Base-by-base conservation (phyloP, 805 yeast species). In the Saturnispora gosingensis region DNA sequence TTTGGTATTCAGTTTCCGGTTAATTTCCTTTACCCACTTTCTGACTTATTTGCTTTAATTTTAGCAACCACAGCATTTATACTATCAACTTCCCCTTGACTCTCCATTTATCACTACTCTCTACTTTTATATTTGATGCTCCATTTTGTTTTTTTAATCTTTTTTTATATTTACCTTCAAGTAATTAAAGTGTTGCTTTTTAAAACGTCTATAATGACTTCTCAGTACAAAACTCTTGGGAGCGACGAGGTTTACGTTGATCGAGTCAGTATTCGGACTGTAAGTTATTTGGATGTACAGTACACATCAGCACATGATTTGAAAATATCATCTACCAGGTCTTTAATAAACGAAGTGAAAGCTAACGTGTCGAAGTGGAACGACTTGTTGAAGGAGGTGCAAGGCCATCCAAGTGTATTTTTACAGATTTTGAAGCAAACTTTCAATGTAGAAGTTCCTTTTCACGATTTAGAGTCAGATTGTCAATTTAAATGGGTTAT, bases 401-500 rank as follows among this genome's bases (percentile, higher is more conserved):
- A 49, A 20, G 51, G 51, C 6, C 43, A 40, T n/a, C 51, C 51
- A 2, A 35, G 47, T 20, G 43, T 43, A 2, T 49, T 49, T 35
- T 10, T 49, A n/a, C 25, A 32, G 16, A 40, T 22, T 9, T 43
- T 49, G 43, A 35, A 16, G 11, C 20, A 18, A 25, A 28, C 39
- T 7, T 16, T 15, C 4, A 45, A 49, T 27, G 35, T 24, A 15
- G 36, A 43, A 4, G 15, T 49, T 18, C 43, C 25, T 15, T 49
- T 30, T 35, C 51, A 49, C n/a, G 51, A 49, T 34, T 15, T 35
- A 8, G 38, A 49, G 16, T 18, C 40, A 6, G 24, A 30, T 15
- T 43, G 47, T 40, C 50, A 45, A 13, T 48, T 46, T 34, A 22
- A 38, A 13, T 55, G 58, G 58, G 53, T 53, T 30, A 45, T 48